Evolutionary conservation across 768 basidiomycete genomes (phyloP).

Genomic region (Tricholoma saponaceum): DNA sequence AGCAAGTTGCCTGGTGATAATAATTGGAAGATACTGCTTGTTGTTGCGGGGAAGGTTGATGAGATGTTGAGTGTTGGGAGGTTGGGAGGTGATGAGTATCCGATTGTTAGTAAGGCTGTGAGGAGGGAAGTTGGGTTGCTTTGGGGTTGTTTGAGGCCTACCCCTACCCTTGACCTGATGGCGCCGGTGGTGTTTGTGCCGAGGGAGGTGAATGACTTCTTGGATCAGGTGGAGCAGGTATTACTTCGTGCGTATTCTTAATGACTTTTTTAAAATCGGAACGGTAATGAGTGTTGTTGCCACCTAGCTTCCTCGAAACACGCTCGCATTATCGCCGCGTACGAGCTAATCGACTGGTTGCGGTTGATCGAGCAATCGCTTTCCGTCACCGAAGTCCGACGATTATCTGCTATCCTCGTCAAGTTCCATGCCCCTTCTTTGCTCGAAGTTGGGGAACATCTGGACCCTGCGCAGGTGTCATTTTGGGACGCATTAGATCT

Average conservation of each 20-base stretch:
- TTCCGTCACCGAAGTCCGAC: constrained; percentile 31
- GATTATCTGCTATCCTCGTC: constrained; percentile 34
- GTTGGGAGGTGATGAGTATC: constrained; percentile 24
- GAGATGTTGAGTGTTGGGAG: constrained; percentile 22
- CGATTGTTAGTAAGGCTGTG: constrained; percentile 35
- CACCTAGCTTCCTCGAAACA: constrained; percentile 33
- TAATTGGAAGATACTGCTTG: constrained; percentile 36
- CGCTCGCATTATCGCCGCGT: constrained; percentile 37
- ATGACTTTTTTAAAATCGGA: background rate
- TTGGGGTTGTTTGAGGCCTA: constrained; percentile 27
- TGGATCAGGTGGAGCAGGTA: constrained; percentile 38
- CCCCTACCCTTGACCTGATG: constrained; percentile 10
- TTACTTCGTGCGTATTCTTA: constrained; percentile 39
- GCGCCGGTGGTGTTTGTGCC: background rate
- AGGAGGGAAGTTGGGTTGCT: constrained; percentile 43
- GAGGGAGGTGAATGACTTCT: constrained; percentile 36
- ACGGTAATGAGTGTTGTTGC: background rate
- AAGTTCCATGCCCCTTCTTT: constrained; percentile 41
- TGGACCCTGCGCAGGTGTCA: constrained; percentile 37
- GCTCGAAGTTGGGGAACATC: constrained; percentile 34
- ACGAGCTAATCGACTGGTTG: constrained; percentile 61
- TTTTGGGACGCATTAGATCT: constrained; percentile 39
- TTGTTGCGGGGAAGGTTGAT: constrained; percentile 32
- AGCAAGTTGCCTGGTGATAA: constrained; percentile 55
- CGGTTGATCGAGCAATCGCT: constrained; percentile 41